Conservation (phyloP, 1,284 basidiomycete species). For the Taiwanofungus camphoratus region DNA sequence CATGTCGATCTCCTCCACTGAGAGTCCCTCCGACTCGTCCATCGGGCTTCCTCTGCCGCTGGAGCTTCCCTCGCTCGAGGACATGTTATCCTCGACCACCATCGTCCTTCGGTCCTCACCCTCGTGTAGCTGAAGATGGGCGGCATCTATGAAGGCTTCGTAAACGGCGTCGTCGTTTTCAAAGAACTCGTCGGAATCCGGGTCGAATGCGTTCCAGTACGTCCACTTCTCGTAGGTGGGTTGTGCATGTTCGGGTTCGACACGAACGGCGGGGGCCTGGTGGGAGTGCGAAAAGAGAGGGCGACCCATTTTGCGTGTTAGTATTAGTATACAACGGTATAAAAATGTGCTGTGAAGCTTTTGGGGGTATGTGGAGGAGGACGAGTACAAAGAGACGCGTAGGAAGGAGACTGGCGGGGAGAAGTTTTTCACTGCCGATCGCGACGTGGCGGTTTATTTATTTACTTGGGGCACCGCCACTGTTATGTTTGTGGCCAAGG, state of each 20-base stretch:
- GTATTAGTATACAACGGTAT: conserved; percentile 16
- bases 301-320: conserved; percentile 47
- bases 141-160: conserved; percentile 54
- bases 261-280: conserved; percentile 39
- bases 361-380: conserved; percentile 14
- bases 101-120: conserved; percentile 9
- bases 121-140: conserved; percentile 17
- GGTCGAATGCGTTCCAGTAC: conserved; percentile 63
- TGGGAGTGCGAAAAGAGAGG: conserved; percentile 54
- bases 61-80: conserved; percentile 23
- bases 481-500: too few relatives aligned
- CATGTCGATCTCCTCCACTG: conserved; percentile 38
- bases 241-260: conserved; percentile 38
- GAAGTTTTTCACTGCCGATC: background rate
- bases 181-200: conserved; percentile 77
- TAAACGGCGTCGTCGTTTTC: conserved; percentile 50
- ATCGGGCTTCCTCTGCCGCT: conserved; percentile 28
- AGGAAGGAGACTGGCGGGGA: too few relatives aligned
- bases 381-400: background rate
- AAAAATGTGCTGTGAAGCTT: conserved; percentile 23
- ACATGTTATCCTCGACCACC: conserved; percentile 17
- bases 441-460: background rate
- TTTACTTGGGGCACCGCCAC: too few relatives aligned
- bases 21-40: conserved; percentile 38
- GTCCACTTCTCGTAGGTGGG: conserved; percentile 52